Percentiles rank a stretch among this genome's conserved stretches.
Evolutionary conservation across 1,284 basidiomycete species (phyloP).

Genomic region (Trichosporon faecale): DNA sequence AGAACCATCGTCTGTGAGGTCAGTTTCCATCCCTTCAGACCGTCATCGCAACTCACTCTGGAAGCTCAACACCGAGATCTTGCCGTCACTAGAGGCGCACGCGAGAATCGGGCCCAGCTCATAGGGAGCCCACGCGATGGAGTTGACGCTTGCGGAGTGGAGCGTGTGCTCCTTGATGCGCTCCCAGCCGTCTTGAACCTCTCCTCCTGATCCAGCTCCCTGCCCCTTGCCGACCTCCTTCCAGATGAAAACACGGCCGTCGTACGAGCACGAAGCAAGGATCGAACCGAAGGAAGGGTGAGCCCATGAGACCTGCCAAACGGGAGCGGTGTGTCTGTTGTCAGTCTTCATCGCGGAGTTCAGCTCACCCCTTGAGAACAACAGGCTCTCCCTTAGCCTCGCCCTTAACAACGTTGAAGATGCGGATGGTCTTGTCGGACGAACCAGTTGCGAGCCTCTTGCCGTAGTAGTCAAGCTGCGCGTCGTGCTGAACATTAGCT

Average conservation of each 20-base stretch:
- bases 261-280: constrained; percentile 94
- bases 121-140: constrained; percentile 96
- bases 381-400: constrained; percentile 64
- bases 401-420: constrained; percentile 91
- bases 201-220: constrained; percentile 51
- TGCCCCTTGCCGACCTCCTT: constrained; percentile 62
- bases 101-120: constrained; percentile 95
- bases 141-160: constrained; percentile 91
- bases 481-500: constrained; percentile 71
- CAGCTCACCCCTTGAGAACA: constrained; percentile 74
- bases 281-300: constrained; percentile 96
- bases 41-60: constrained; percentile 65
- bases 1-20: constrained; percentile 78
- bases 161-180: constrained; percentile 95
- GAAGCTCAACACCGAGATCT: constrained; percentile 93
- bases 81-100: constrained; percentile 97
- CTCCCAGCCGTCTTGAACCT: constrained; percentile 64
- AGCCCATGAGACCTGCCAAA: constrained; percentile 99
- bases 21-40: neutral
- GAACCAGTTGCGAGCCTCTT: constrained; percentile 95
- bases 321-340: constrained; percentile 81
- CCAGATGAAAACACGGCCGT: constrained; percentile 98
- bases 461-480: constrained; percentile 96
- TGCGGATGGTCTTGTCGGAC: constrained; percentile 89
- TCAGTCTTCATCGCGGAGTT: constrained; percentile 5